Percentiles rank a stretch among this genome's conserved stretches.
Evolutionary conservation across 495 filamentous ascomycete species (phyloP).

Genomic region (Pseudomonodictys pantanalensis): DNA sequence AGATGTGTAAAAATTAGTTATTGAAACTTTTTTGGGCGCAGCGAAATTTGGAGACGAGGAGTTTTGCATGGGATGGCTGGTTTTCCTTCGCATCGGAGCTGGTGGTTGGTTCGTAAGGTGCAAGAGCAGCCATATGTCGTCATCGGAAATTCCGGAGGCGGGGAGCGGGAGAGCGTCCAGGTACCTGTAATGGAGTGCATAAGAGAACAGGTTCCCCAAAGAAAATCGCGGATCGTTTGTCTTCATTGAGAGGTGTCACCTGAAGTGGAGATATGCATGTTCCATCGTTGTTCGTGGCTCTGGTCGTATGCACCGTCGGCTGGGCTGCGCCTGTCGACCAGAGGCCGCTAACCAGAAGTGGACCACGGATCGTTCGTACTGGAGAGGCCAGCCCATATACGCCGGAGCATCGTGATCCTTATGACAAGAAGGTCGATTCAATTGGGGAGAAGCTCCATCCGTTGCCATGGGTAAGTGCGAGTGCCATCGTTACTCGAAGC

Average conservation of each 20-base stretch:
- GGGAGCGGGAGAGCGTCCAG: background rate
- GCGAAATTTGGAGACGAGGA: background rate
- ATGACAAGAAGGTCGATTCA: conserved; percentile 55
- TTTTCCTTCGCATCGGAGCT: background rate
- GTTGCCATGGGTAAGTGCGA: conserved; percentile 48
- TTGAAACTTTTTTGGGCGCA: no score
- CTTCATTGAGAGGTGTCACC: background rate
- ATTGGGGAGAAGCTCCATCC: conserved; percentile 58
- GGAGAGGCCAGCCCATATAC: conserved; percentile 38
- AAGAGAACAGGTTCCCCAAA: background rate
- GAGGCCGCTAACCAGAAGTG: conserved; percentile 38
- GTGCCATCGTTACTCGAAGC: background rate
- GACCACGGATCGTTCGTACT: conserved; percentile 16
- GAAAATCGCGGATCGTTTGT: background rate
- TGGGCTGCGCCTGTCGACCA: conserved; percentile 39
- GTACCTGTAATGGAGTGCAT: background rate
- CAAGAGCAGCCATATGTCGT: background rate
- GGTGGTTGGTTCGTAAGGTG: background rate
- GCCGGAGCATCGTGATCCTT: conserved; percentile 46
- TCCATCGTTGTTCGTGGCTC: conserved; percentile 15
- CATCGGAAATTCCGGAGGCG: background rate
- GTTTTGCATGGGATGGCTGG: background rate
- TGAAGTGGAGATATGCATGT: conserved; percentile 14
- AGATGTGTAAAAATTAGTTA: no score
- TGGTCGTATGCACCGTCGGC: conserved; percentile 7